Percentiles rank a stretch among this genome's conserved stretches.
phyloP scores from a whole-genome alignment of 1,284 basidiomycete species.

The Cryptococcus amylolentus region DNA sequence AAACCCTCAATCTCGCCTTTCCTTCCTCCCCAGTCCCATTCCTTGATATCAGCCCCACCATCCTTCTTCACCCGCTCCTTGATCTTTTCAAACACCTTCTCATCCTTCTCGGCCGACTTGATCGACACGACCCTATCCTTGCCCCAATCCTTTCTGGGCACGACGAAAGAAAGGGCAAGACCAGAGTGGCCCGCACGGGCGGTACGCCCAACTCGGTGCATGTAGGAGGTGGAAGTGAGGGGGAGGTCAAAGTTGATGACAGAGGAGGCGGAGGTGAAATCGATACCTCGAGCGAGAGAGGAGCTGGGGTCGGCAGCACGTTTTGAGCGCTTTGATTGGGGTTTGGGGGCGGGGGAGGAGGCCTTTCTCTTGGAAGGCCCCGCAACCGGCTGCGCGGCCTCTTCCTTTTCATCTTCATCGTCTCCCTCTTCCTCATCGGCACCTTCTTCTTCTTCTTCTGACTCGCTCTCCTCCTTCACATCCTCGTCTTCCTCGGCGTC shows the following conservation, averaged over 20 bases:
- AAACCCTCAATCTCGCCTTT: slow-evolving; percentile 84
- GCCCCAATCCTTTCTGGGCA: slow-evolving; percentile 70
- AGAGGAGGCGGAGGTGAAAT: slow-evolving; percentile 95
- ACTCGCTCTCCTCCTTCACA: slow-evolving; percentile 14
- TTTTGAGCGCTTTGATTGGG: slow-evolving; percentile 22
- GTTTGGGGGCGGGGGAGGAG: slow-evolving; percentile 9
- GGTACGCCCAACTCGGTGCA: slow-evolving; percentile 92
- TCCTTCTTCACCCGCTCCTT: slow-evolving; percentile 66
- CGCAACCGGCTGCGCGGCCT: slow-evolving; percentile 3
- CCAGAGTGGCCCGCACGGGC: slow-evolving; percentile 93
- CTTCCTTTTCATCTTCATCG: slow-evolving; percentile 5
- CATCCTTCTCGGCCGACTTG: slow-evolving; percentile 69
- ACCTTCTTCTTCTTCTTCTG: slow-evolving; percentile 18
- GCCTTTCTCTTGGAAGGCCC: slow-evolving; percentile 23
- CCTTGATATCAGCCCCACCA: slow-evolving; percentile 70
- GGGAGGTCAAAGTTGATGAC: slow-evolving; percentile 99
- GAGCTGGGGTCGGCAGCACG: slow-evolving; percentile 67
- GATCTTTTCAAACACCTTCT: slow-evolving; percentile 71
- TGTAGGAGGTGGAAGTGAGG: slow-evolving; percentile 81
- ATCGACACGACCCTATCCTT: slow-evolving; percentile 59
- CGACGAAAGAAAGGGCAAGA: slow-evolving; percentile 85
- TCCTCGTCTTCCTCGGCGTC: slow-evolving; percentile 45
- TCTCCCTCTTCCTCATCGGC: slow-evolving; percentile 17
- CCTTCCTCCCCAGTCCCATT: slow-evolving; percentile 91
- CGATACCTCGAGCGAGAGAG: slow-evolving; percentile 92